Evolutionary conservation across 2,329 filamentous ascomycete genomes (phyloP), one percentile per base, ranked within the genome.

Genomic region (Aspergillus phoenicis): DNA sequence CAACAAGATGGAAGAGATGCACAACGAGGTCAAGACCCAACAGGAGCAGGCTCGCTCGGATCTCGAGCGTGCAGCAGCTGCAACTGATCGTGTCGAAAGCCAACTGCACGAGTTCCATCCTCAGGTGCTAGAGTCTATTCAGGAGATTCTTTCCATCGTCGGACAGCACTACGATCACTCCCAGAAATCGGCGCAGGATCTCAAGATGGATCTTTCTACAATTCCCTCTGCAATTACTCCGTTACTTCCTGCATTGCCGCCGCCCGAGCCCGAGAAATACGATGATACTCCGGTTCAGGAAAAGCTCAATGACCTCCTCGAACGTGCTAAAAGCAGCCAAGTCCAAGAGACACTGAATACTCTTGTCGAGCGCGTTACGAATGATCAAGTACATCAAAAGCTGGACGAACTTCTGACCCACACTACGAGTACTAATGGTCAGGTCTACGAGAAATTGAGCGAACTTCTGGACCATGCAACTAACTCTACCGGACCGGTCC

Each of bases 141-240:
- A 92, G 69, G 91, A 97, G 69, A 87, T 98, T n/a, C 83, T 96
- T 41, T 82, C 87, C 7, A 83, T 96, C 24, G 91, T 97, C 58
- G 89, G 87, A 24, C 87, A 96, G 72, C 93, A 98, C 73, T 97
- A 90, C 70, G 92, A 96, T 68, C 91, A 96, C 72, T 90, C 92
- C 13, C 92, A 93, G 76, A 83, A 85, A 48, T 84, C 88, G 0
- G 79, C 82, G 1, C 82, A 87, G 58, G 86, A 90, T 58, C 79
- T 87, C 58, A 87, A 85, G 70, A 82, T 83, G 10, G 83, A 82
- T 58, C 74, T 81, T n/a, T 79, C 81, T 26, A 75, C 80, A 11
- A 77, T 84, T 53, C 79, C 82, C 33, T 70, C 76, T 30, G 71
- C 83, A 1, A 84, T 89, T 64, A 82, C 83, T n/a, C 80, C 83